Evolutionary conservation across 352 stramenopile genomes (phyloP).

Genomic region (Nothophytophthora sp.): DNA sequence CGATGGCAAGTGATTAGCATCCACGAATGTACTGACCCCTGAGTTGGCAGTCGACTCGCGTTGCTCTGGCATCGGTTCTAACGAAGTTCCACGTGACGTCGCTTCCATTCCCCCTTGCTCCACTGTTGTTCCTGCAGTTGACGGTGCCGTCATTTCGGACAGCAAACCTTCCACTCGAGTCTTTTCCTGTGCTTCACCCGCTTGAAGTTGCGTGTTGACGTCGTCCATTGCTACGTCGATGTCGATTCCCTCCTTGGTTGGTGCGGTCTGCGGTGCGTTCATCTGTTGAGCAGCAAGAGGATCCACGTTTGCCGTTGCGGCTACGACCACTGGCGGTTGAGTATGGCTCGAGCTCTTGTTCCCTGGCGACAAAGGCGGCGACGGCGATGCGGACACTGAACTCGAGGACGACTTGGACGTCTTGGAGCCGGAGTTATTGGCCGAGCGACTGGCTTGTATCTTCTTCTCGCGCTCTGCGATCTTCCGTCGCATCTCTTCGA

Average conservation of each 20-base stretch:
- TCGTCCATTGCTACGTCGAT: not conserved
- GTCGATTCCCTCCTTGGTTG: not conserved
- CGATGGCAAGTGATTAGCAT: slow-evolving; percentile 24
- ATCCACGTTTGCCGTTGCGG: slow-evolving; percentile 2
- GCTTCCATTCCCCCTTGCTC: not conserved
- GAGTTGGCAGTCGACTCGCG: slow-evolving; percentile 12
- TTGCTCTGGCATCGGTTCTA: slow-evolving; percentile 3
- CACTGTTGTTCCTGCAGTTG: slow-evolving; percentile 3
- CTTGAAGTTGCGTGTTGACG: slow-evolving; percentile 2
- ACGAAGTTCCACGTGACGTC: not conserved
- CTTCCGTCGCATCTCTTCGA: slow-evolving; percentile 54
- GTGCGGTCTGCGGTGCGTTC: not conserved
- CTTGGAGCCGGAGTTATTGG: slow-evolving; percentile 14
- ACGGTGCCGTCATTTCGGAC: not conserved
- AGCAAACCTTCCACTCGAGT: not conserved
- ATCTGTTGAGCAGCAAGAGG: not conserved
- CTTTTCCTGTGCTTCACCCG: slow-evolving; percentile 6
- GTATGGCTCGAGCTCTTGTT: slow-evolving; percentile 9
- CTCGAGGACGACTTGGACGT: slow-evolving; percentile 17
- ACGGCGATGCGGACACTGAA: slow-evolving; percentile 14
- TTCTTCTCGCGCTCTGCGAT: slow-evolving; percentile 58
- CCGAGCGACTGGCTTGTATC: slow-evolving; percentile 20
- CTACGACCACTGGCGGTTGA: not conserved
- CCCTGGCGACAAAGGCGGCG: slow-evolving; percentile 3
- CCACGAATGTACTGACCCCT: slow-evolving; percentile 33